These are phyloP conservation scores for Tetracentron sinense DNA, from an alignment of 164 flowering plant genomes.

Conservation along the genomic window DNA sequence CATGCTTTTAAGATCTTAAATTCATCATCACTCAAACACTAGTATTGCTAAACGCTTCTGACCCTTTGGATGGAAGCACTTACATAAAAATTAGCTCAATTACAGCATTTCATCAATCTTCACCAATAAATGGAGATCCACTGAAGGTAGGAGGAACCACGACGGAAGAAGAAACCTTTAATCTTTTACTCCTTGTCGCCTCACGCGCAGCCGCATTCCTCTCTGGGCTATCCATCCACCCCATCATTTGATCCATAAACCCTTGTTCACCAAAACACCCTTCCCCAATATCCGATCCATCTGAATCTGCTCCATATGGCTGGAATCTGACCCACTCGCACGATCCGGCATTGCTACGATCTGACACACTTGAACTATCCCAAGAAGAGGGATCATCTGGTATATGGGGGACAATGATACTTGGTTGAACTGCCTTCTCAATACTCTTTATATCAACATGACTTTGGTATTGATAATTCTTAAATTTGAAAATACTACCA, in stretches of 20 bases:
- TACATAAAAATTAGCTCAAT: too few relatives aligned
- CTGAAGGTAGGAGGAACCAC: constrained; percentile 68
- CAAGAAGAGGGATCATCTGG: constrained; percentile 29
- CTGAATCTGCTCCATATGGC: constrained; percentile 34
- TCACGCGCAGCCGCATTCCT: not conserved
- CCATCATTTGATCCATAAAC: constrained; percentile 30
- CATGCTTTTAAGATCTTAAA: too few relatives aligned
- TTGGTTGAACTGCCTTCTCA: constrained; percentile 67
- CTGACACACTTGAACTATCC: constrained; percentile 42
- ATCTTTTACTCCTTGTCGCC: constrained; percentile 50
- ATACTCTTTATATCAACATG: constrained; percentile 35
- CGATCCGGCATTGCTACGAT: constrained; percentile 24
- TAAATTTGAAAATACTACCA: constrained; percentile 58
- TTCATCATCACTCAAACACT: too few relatives aligned
- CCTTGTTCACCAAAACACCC: constrained; percentile 12
- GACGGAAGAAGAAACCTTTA: constrained; percentile 73
- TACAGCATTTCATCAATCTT: constrained; percentile 2
- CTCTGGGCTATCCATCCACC: constrained; percentile 41
- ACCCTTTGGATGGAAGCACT: too few relatives aligned
- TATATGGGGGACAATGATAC: constrained; percentile 55
- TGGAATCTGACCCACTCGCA: constrained; percentile 25
- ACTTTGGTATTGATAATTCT: constrained; percentile 28
- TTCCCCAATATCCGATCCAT: constrained; percentile 42
- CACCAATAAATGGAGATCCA: constrained; percentile 21
- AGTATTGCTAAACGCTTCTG: too few relatives aligned